These are phyloP conservation scores for Aspergillus terreus DNA, from an alignment of 2,329 filamentous ascomycete genomes.

Conservation along the genomic window DNA sequence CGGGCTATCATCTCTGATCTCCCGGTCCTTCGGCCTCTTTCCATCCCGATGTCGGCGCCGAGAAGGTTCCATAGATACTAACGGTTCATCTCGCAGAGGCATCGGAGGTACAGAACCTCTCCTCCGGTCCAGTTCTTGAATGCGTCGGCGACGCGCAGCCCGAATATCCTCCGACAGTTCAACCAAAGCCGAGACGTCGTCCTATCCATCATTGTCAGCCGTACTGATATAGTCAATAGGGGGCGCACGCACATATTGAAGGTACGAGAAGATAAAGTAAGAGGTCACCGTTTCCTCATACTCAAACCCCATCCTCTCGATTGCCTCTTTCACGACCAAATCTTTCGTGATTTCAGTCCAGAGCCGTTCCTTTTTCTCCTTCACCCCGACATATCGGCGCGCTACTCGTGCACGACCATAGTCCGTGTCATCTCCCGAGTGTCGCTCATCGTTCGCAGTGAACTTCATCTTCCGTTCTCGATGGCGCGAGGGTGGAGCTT, in stretches of 20 bases:
- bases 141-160: constrained; percentile 56
- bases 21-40: constrained; percentile 23
- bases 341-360: constrained; percentile 99
- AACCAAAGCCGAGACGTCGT: constrained; percentile 81
- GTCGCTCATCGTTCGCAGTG: constrained; percentile 61
- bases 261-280: constrained; percentile 90
- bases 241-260: constrained; percentile 69
- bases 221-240: background rate
- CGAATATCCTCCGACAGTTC: constrained; percentile 80
- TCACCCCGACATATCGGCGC: constrained; percentile 41
- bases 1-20: constrained; percentile 20
- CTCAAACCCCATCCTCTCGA: constrained; percentile 78
- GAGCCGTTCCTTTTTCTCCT: constrained; percentile 56
- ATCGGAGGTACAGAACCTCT: constrained; percentile 10
- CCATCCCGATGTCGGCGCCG: constrained; percentile 17
- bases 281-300: constrained; percentile 87
- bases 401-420: constrained; percentile 38
- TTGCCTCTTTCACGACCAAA: constrained; percentile 78
- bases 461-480: constrained; percentile 73
- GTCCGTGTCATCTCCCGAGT: constrained; percentile 53
- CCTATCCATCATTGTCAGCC: constrained; percentile 48
- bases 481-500: constrained; percentile 75
- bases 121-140: constrained; percentile 54
- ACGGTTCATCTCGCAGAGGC: background rate
- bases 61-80: constrained; percentile 10